These are phyloP conservation scores for Teratosphaeria epicoccoides DNA, from an alignment of 2,329 filamentous ascomycete species.

Conservation along the genomic window DNA sequence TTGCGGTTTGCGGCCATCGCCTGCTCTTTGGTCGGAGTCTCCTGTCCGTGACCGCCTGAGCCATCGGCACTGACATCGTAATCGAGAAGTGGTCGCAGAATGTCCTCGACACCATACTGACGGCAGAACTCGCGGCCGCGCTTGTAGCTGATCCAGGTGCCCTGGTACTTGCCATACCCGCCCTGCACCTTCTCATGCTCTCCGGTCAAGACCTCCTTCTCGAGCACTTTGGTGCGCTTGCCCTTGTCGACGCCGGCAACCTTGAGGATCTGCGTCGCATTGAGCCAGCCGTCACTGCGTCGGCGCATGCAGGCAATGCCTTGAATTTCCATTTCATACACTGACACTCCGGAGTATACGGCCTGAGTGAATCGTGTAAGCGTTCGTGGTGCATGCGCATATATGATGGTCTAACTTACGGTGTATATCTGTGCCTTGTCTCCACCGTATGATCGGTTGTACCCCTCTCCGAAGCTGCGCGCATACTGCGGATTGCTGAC, in stretches of 20 bases:
- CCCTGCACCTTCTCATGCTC: conserved; percentile 98
- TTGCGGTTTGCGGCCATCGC: conserved; percentile 91
- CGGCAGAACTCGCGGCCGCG: conserved; percentile 86
- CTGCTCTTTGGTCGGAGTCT: conserved; percentile 96
- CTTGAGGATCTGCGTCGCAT: conserved; percentile 96
- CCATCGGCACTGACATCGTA: conserved; percentile 74
- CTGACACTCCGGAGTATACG: conserved; percentile 87
- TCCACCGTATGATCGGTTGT: conserved; percentile 11
- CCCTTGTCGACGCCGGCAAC: conserved; percentile 96
- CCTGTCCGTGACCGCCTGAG: conserved; percentile 55
- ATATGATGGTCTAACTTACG: conserved; percentile 21
- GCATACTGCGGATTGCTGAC: conserved; percentile 30
- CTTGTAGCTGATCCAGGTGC: conserved; percentile 94
- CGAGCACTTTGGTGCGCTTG: conserved; percentile 91
- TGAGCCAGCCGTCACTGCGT: conserved; percentile 89
- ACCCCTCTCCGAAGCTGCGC: conserved; percentile 22
- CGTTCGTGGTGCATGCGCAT: background rate
- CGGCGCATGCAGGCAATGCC: conserved; percentile 90
- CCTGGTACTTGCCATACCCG: conserved; percentile 97
- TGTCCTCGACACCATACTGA: conserved; percentile 63
- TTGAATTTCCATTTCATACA: conserved; percentile 98
- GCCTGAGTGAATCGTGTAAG: conserved; percentile 41
- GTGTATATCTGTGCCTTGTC: conserved; percentile 42
- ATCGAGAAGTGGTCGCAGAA: conserved; percentile 62
- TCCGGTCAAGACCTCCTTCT: conserved; percentile 93